phyloP scores from a whole-genome alignment of 257 asterid species.

The Leonotis leonurus region DNA sequence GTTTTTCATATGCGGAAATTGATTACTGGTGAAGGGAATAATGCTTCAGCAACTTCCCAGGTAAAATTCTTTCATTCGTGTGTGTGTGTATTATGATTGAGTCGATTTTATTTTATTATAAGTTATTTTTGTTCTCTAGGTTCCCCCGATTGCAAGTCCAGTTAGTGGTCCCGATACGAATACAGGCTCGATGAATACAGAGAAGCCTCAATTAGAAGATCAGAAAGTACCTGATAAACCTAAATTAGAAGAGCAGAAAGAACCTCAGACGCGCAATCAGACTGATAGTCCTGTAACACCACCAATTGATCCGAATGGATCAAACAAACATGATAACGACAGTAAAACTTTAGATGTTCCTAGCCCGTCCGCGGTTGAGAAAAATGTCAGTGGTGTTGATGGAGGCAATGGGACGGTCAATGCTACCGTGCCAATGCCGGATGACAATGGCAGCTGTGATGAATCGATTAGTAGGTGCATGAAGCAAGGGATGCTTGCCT shows the following conservation, averaged over 20 bases:
- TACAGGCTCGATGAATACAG: slow-evolving; percentile 18
- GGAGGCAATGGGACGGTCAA: slow-evolving; percentile 13
- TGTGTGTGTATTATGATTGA: background rate
- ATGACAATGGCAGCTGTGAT: slow-evolving; percentile 21
- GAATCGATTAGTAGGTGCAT: slow-evolving; percentile 28
- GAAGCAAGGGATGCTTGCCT: slow-evolving; percentile 28
- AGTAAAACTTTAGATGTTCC: slow-evolving; percentile 10
- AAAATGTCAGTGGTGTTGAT: slow-evolving; percentile 12
- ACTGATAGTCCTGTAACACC: slow-evolving; percentile 15
- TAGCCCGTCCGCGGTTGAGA: slow-evolving; percentile 13
- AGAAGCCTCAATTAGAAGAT: slow-evolving; percentile 22
- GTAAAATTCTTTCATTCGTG: slow-evolving; percentile 6
- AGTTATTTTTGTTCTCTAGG: slow-evolving; percentile 30
- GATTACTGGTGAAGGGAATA: slow-evolving; percentile 13
- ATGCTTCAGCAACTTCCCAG: slow-evolving; percentile 22
- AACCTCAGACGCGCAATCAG: slow-evolving; percentile 19
- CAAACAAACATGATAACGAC: slow-evolving; percentile 10
- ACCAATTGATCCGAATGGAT: slow-evolving; percentile 25
- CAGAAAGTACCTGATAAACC: slow-evolving; percentile 26
- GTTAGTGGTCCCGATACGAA: slow-evolving; percentile 20
- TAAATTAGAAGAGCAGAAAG: slow-evolving; percentile 22
- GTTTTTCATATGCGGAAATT: slow-evolving; percentile 21
- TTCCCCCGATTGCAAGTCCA: slow-evolving; percentile 31
- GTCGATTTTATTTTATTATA: background rate
- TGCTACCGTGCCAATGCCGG: slow-evolving; percentile 8